Percentiles rank a stretch among this genome's conserved stretches.
phyloP scores from a whole-genome alignment of 2,329 filamentous ascomycete species.

The Venturia aucupariae region DNA sequence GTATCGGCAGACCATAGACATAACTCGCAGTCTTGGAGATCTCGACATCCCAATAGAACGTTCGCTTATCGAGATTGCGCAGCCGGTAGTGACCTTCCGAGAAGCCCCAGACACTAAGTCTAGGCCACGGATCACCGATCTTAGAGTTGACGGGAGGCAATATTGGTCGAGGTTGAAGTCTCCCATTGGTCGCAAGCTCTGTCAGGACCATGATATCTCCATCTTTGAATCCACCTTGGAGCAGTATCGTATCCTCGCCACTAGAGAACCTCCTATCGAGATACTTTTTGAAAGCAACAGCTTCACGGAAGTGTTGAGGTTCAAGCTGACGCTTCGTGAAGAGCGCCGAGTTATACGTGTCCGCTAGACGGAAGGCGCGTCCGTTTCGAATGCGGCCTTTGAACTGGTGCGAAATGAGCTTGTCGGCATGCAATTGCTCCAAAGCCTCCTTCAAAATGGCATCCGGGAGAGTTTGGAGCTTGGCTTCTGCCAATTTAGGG shows the following conservation, averaged over 20 bases:
- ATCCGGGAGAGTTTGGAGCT: constrained; percentile 16
- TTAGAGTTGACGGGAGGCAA: constrained; percentile 13
- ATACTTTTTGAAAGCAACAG: constrained; percentile 34
- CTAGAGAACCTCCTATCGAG: constrained; percentile 32
- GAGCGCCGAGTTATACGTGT: constrained; percentile 19
- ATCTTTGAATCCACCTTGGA: constrained; percentile 27
- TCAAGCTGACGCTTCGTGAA: constrained; percentile 8
- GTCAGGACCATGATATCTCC: constrained; percentile 35
- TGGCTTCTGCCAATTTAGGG: constrained; percentile 26
- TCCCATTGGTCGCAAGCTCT: constrained; percentile 31
- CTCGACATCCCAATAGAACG: constrained; percentile 35
- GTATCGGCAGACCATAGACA: constrained; percentile 29
- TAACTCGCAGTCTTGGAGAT: constrained; percentile 30
- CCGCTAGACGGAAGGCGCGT: constrained; percentile 36
- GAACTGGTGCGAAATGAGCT: constrained; percentile 31
- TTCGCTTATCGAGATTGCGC: constrained; percentile 35
- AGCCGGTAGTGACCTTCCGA: constrained; percentile 39
- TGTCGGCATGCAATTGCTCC: constrained; percentile 18
- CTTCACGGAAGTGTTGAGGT: constrained; percentile 25
- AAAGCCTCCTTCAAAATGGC: background rate
- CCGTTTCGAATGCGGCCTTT: constrained; percentile 32
- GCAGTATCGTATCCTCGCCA: constrained; percentile 25
- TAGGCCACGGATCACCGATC: constrained; percentile 31
- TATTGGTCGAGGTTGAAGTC: constrained; percentile 20
- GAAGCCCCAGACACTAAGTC: constrained; percentile 37